Conservation (phyloP, 495 filamentous ascomycete genomes). For the Symbiotaphrina buchneri region DNA sequence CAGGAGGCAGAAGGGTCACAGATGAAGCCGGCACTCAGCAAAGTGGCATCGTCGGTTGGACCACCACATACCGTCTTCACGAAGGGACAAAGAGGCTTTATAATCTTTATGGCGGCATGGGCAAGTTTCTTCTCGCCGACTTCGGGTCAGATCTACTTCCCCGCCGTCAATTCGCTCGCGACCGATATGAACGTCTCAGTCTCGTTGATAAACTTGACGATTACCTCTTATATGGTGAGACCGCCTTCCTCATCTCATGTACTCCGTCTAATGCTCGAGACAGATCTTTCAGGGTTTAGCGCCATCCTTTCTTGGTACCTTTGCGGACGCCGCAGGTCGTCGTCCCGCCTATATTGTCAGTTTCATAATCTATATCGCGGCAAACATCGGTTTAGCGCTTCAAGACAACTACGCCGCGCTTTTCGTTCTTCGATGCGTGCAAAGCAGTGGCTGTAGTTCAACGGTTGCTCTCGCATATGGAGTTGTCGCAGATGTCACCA, state of each 20-base stretch:
- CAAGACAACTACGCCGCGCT: slow-evolving; percentile 17
- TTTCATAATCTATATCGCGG: slow-evolving; percentile 16
- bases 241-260: neutral
- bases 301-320: slow-evolving; percentile 17
- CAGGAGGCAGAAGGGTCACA: too few relatives aligned
- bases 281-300: slow-evolving; percentile 21
- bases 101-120: slow-evolving; percentile 40
- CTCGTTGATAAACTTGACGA: slow-evolving; percentile 19
- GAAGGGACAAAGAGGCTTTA: slow-evolving; percentile 27
- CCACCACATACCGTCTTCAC: slow-evolving; percentile 33
- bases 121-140: slow-evolving; percentile 50
- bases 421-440: slow-evolving; percentile 16
- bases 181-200: slow-evolving; percentile 16
- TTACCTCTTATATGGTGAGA: slow-evolving; percentile 20
- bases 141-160: slow-evolving; percentile 33
- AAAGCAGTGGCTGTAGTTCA: slow-evolving; percentile 17
- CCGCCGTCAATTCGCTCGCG: slow-evolving; percentile 15
- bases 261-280: neutral
- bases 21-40: too few relatives aligned
- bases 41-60: too few relatives aligned
- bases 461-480: slow-evolving; percentile 4
- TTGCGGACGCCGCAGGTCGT: slow-evolving; percentile 17
- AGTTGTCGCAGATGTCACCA: slow-evolving; percentile 4
- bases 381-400: slow-evolving; percentile 18
- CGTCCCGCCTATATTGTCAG: slow-evolving; percentile 18